phyloP scores from a whole-genome alignment of 2,329 filamentous ascomycete genomes.

The Colletotrichum sp. region DNA sequence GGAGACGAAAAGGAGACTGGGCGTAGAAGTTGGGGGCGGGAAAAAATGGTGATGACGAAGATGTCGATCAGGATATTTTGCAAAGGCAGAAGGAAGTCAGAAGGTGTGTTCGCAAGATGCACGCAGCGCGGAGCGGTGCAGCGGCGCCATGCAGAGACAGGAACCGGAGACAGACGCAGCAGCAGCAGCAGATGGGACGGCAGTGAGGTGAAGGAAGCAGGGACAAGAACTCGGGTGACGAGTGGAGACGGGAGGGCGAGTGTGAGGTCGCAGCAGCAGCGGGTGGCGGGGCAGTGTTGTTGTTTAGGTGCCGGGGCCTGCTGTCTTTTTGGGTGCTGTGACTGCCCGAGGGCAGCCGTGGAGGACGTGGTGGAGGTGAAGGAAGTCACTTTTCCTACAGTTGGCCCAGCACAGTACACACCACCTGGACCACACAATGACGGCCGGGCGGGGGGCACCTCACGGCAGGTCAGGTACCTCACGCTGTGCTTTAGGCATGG shows the following conservation, averaged over 20 bases:
- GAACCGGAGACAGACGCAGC: neutral
- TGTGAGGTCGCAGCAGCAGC: neutral
- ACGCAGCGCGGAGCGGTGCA: conserved; percentile 6
- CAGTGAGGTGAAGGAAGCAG: neutral
- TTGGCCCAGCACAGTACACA: neutral
- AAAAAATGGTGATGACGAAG: neutral
- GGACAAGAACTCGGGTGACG: neutral
- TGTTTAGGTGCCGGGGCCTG: neutral
- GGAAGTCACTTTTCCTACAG: neutral
- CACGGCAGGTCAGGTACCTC: too few species aligned
- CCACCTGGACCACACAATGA: neutral
- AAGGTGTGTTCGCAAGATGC: neutral
- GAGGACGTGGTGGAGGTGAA: neutral
- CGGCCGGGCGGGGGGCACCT: too few species aligned
- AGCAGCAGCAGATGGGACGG: neutral
- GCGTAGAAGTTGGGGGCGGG: neutral
- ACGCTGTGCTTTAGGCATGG: neutral
- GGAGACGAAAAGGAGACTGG: neutral
- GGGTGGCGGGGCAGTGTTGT: conserved; percentile 3
- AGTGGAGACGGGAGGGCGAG: neutral
- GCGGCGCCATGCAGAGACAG: conserved; percentile 9
- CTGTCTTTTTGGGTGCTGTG: neutral
- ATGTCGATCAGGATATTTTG: neutral
- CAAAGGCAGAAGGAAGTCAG: neutral
- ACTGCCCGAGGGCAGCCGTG: neutral